phyloP scores from a whole-genome alignment of 305 asterid genomes.

The Fraxinus angustifolia region DNA sequence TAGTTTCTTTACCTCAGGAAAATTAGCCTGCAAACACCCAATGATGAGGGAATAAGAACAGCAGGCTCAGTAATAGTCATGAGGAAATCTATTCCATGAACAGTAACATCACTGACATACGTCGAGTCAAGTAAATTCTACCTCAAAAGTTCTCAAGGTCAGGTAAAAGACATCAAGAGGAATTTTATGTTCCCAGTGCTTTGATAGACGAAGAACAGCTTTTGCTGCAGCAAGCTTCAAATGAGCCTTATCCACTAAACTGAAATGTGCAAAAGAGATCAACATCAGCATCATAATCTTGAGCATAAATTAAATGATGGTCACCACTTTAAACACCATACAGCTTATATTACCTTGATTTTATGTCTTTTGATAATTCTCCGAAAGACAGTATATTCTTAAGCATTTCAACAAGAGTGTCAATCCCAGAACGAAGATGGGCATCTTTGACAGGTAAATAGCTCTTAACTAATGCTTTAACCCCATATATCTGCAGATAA shows the following conservation, averaged over 20 bases:
- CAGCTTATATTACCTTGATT: constrained; percentile 58
- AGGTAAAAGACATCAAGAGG: constrained; percentile 78
- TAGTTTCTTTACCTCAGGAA: constrained; percentile 73
- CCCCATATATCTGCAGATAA: constrained; percentile 71
- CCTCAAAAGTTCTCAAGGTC: constrained; percentile 81
- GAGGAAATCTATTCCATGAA: constrained; percentile 17
- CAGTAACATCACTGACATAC: constrained; percentile 13
- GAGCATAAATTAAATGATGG: constrained; percentile 21
- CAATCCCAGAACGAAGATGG: constrained; percentile 85
- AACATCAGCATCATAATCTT: constrained; percentile 19
- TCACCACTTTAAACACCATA: constrained; percentile 12
- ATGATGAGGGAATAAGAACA: constrained; percentile 26
- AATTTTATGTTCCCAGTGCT: constrained; percentile 90
- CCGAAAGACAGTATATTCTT: constrained; percentile 72
- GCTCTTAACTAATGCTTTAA: constrained; percentile 91
- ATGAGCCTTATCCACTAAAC: constrained; percentile 86
- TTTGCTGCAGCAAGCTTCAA: constrained; percentile 95
- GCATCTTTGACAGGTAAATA: constrained; percentile 94
- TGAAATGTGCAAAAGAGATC: constrained; percentile 39
- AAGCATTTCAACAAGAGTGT: constrained; percentile 60
- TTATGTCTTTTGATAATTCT: constrained; percentile 59
- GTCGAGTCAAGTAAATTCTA: constrained; percentile 30
- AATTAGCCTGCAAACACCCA: constrained; percentile 49
- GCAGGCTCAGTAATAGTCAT: constrained; percentile 10
- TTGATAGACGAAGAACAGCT: constrained; percentile 92